Percentiles rank a stretch among this genome's conserved stretches.
These are phyloP conservation scores for Microthlaspi erraticum DNA, from an alignment of 345 rosid species.

Conservation along the genomic window DNA sequence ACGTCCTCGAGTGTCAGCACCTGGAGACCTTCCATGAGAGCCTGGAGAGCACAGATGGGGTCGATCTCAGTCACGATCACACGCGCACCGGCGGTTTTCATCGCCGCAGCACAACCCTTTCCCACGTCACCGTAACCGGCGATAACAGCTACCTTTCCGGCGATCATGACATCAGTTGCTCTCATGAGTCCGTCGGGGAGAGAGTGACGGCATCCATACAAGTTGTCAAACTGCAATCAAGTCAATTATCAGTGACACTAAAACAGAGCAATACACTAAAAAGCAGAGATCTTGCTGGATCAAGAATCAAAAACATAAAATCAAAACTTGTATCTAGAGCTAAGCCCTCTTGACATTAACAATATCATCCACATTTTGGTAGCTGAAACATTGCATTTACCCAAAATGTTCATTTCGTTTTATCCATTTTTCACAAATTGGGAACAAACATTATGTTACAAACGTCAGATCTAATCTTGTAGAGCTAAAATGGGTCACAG, in stretches of 20 bases:
- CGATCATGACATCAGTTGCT: slow-evolving; percentile 97
- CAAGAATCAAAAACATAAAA: slow-evolving; percentile 17
- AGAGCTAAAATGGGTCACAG: neutral
- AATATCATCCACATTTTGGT: neutral
- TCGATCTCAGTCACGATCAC: slow-evolving; percentile 77
- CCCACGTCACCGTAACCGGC: slow-evolving; percentile 81
- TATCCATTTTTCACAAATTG: too few relatives aligned
- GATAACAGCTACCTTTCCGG: slow-evolving; percentile 81
- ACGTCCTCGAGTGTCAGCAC: slow-evolving; percentile 64
- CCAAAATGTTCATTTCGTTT: neutral
- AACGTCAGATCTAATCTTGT: slow-evolving; percentile 1
- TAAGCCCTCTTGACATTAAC: too few relatives aligned
- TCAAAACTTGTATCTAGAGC: too few relatives aligned
- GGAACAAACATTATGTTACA: neutral
- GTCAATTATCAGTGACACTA: neutral
- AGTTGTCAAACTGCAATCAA: slow-evolving; percentile 61
- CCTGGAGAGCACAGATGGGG: slow-evolving; percentile 79
- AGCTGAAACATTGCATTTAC: neutral
- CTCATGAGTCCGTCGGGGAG: slow-evolving; percentile 99
- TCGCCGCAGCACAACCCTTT: slow-evolving; percentile 75
- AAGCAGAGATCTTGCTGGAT: slow-evolving; percentile 4
- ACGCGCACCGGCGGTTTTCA: slow-evolving; percentile 73
- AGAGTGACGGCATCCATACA: slow-evolving; percentile 95
- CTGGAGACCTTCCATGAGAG: slow-evolving; percentile 74
- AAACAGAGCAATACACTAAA: neutral